Percentiles rank a stretch among this genome's conserved stretches.
Conservation (phyloP, 352 stramenopile species). For the Globisporangium barbulae region DNA sequence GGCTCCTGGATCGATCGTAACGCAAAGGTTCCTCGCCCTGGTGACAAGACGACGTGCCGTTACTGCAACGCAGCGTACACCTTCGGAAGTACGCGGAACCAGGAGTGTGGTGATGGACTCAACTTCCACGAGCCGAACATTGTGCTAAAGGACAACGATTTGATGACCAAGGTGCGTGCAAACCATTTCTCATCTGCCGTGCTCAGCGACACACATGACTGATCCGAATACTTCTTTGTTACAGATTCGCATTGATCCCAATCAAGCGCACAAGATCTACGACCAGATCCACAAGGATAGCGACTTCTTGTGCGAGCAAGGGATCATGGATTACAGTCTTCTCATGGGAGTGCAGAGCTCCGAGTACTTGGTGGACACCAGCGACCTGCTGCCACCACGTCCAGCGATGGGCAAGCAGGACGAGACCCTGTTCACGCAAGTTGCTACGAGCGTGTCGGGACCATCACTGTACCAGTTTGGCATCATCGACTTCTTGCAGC, state of each 20-base stretch:
- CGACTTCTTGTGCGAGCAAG: conserved; percentile 85
- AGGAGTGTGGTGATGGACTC: conserved; percentile 78
- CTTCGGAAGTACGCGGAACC: conserved; percentile 82
- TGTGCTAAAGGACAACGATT: conserved; percentile 87
- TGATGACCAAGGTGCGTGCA: conserved; percentile 77
- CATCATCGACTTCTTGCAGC: conserved; percentile 91
- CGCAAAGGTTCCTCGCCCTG: conserved; percentile 74
- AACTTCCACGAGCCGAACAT: conserved; percentile 89
- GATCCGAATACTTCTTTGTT: not conserved
- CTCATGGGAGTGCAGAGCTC: conserved; percentile 90
- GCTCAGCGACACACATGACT: not conserved
- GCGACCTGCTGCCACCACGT: conserved; percentile 37
- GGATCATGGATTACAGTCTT: conserved; percentile 92
- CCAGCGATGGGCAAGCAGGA: conserved; percentile 40
- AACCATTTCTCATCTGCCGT: not conserved
- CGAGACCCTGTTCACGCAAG: conserved; percentile 67
- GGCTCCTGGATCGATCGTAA: conserved; percentile 88
- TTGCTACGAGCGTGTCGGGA: conserved; percentile 80
- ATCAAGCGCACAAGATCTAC: conserved; percentile 79
- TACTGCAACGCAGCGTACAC: conserved; percentile 88
- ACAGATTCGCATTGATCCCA: conserved; percentile 75
- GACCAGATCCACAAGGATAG: conserved; percentile 88
- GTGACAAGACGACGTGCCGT: conserved; percentile 76
- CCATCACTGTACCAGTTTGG: conserved; percentile 90
- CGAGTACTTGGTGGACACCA: conserved; percentile 86